These are phyloP conservation scores for Stenocarpella maydis DNA, from an alignment of 2,329 filamentous ascomycete genomes.

Conservation along the genomic window DNA sequence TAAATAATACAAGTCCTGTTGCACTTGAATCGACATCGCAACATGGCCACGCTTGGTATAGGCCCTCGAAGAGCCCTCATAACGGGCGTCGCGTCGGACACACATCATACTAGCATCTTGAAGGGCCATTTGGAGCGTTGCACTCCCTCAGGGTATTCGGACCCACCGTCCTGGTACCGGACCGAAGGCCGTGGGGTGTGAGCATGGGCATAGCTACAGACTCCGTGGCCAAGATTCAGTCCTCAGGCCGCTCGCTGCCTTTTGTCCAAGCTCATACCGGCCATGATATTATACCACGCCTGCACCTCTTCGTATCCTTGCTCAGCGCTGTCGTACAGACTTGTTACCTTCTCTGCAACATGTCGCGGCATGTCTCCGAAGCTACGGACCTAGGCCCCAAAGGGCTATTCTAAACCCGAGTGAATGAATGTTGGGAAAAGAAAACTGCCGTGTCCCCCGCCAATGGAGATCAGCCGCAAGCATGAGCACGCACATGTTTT, in stretches of 20 bases:
- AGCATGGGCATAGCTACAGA: not conserved
- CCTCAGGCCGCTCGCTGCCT: not conserved
- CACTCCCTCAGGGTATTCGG: not conserved
- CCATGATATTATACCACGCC: not conserved
- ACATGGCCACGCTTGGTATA: not conserved
- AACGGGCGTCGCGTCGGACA: not conserved
- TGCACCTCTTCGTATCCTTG: not conserved
- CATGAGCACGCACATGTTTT: not conserved
- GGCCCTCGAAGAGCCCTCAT: not conserved
- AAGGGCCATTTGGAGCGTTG: not conserved
- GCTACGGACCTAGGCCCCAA: too few species aligned
- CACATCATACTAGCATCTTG: not conserved
- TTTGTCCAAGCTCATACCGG: not conserved
- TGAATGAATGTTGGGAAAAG: not conserved
- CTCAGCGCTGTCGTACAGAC: not conserved
- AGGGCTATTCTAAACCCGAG: not conserved
- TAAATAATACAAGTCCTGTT: too few species aligned
- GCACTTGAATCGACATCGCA: not conserved
- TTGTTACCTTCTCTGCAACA: not conserved
- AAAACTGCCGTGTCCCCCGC: not conserved
- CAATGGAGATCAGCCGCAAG: not conserved
- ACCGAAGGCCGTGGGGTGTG: not conserved
- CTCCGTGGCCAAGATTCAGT: constrained; percentile 12
- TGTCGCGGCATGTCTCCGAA: not conserved
- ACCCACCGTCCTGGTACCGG: constrained; percentile 11